Percentiles rank a stretch among this genome's conserved stretches.
Conservation (phyloP, 768 basidiomycete species). For the Calvatia gigantea region DNA sequence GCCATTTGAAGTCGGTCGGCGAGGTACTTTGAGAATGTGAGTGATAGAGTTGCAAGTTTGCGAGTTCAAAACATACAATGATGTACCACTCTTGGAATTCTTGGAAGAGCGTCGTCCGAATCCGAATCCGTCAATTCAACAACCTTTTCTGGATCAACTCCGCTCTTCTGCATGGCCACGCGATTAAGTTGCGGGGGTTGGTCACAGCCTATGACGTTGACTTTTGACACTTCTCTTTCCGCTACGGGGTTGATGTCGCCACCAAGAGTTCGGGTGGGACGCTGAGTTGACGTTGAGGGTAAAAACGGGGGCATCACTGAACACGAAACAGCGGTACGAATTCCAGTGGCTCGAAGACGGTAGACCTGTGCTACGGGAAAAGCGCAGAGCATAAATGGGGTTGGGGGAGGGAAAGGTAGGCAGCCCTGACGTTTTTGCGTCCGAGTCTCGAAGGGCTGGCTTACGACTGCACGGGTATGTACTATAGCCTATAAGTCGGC, state of each 20-base stretch:
- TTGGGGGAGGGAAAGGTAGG: neutral
- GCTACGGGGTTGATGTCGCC: constrained; percentile 66
- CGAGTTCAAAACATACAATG: too few relatives aligned
- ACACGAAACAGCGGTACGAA: neutral
- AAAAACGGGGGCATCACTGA: neutral
- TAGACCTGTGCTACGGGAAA: neutral
- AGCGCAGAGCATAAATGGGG: neutral
- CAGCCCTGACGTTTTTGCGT: neutral
- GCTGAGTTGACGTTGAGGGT: neutral
- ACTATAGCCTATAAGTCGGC: too few relatives aligned
- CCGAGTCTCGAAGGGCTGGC: neutral
- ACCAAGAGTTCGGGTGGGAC: constrained; percentile 3
- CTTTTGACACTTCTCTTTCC: constrained; percentile 45
- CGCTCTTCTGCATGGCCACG: constrained; percentile 8
- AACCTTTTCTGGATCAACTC: constrained; percentile 3
- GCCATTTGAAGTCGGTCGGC: neutral
- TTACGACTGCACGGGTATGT: too few relatives aligned
- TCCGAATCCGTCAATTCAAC: constrained; percentile 24
- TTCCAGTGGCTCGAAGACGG: neutral
- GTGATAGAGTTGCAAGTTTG: too few relatives aligned
- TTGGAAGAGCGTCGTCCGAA: neutral
- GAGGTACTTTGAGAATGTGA: neutral
- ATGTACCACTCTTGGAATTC: neutral
- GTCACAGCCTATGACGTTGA: constrained; percentile 11
- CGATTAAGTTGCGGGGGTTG: constrained; percentile 9